Base-by-base conservation (phyloP, 441 rosid species). In the Breynia disticha region DNA sequence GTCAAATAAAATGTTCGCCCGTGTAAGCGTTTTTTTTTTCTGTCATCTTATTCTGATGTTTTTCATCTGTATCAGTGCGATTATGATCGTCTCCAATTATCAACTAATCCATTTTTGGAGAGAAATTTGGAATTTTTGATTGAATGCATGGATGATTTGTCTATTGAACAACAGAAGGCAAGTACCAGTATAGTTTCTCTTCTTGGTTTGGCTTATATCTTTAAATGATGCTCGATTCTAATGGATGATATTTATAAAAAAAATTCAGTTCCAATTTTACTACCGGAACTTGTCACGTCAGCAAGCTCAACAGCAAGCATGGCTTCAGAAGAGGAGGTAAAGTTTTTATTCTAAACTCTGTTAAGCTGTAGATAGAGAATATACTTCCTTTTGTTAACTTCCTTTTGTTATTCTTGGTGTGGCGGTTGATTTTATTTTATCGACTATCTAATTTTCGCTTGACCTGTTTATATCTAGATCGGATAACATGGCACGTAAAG, bases 281-380 rank as follows among this genome's bases (percentile, higher is more conserved):
- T 73, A 91, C 64, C 66, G 98, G 35, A 86, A 78, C 64, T 68
- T 88, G 62, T 79, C 95, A 37, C 93, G 98, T 21, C 97, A 91
- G 67, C 98, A 91, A 77, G 86, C 80, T 5, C 98, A 91, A 64
- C 97, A 91, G 67, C 98, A 91, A 76, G 75, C 95, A 50, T 88
- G 98, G 98, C 87, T 87, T 70, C 98, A 91, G 68, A 91, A 91
- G 76, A 79, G 97, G 75, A 91, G 95, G 98, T 88, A 59, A 22
- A 55, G 28, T 48, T 54, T 48, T 48, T 6, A 3, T 16, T 46
- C 5, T 45, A 8, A 18, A 15, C 3, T 41, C n/a, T 41, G 13
- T 41, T 41, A 41, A 15, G 44, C 44, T 41, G 9, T 28, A 28
- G 35, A 9, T 28, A 28, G 35, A 28, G 35, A 28, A 28, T 28